phyloP scores from a whole-genome alignment of 441 rosid species.

The Flueggea neowawraea region DNA sequence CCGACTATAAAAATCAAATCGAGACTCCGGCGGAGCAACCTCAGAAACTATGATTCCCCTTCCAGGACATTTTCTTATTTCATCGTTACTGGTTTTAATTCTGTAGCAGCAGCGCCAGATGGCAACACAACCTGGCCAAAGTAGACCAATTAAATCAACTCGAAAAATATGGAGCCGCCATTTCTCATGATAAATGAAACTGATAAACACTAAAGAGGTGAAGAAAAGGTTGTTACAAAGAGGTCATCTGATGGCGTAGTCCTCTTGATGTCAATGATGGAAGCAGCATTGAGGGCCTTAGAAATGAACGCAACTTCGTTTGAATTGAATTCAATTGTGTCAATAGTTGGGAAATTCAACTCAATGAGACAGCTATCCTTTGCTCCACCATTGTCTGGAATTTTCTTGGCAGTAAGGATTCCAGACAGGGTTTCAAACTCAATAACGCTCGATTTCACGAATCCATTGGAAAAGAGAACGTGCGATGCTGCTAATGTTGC shows the following conservation, averaged over 20 bases:
- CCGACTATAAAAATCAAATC: constrained; percentile 64
- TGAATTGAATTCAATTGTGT: constrained; percentile 29
- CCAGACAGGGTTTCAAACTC: constrained; percentile 78
- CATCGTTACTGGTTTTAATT: constrained; percentile 46
- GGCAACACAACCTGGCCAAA: constrained; percentile 54
- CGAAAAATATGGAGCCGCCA: neutral
- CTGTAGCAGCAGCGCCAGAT: constrained; percentile 51
- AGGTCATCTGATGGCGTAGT: constrained; percentile 35
- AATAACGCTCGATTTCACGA: constrained; percentile 45
- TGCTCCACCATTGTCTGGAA: constrained; percentile 30
- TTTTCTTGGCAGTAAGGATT: constrained; percentile 54
- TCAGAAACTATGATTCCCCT: constrained; percentile 58
- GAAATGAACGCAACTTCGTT: constrained; percentile 28
- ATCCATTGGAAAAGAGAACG: constrained; percentile 46
- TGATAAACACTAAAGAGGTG: neutral
- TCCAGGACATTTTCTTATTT: constrained; percentile 52
- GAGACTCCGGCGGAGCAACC: constrained; percentile 47
- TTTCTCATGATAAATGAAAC: neutral
- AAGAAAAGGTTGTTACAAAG: constrained; percentile 34
- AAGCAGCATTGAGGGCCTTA: constrained; percentile 48
- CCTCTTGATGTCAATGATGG: constrained; percentile 48
- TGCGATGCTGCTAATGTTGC: constrained; percentile 86
- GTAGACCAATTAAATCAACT: neutral
- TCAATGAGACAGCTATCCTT: constrained; percentile 37
- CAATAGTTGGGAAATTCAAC: constrained; percentile 49